These are phyloP conservation scores for Fusarium chaquense DNA, from an alignment of 2,329 filamentous ascomycete species.

Conservation along the genomic window DNA sequence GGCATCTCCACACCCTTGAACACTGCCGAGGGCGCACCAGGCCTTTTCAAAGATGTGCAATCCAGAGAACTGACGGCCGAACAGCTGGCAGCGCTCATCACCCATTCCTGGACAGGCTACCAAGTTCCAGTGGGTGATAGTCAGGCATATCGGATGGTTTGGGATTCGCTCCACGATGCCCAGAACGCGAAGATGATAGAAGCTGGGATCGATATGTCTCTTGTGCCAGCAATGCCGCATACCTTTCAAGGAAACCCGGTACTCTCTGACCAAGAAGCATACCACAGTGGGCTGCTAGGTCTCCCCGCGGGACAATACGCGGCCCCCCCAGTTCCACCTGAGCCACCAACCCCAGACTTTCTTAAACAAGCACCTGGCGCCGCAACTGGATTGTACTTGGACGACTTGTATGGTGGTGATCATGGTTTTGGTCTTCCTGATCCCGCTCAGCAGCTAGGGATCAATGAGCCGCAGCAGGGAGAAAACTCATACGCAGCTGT, in stretches of 20 bases:
- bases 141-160: not conserved
- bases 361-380: not conserved
- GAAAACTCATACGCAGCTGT: not conserved
- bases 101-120: not conserved
- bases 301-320: not conserved
- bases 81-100: constrained; percentile 8
- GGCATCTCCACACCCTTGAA: not conserved
- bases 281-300: not conserved
- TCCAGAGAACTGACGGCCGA: not conserved
- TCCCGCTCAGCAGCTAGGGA: not conserved
- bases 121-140: not conserved
- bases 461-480: not conserved
- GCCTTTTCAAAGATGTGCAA: not conserved
- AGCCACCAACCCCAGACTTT: not conserved
- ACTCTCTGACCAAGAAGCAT: not conserved
- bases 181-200: not conserved
- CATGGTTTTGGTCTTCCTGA: not conserved
- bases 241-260: constrained; percentile 17
- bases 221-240: not conserved
- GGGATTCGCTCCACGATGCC: not conserved
- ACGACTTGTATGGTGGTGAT: not conserved
- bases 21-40: not conserved
- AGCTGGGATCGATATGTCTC: not conserved
- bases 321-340: not conserved
- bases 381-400: not conserved